These are phyloP conservation scores for Chalaropsis ovoidea DNA, from an alignment of 2,329 filamentous ascomycete genomes.

Conservation along the genomic window DNA sequence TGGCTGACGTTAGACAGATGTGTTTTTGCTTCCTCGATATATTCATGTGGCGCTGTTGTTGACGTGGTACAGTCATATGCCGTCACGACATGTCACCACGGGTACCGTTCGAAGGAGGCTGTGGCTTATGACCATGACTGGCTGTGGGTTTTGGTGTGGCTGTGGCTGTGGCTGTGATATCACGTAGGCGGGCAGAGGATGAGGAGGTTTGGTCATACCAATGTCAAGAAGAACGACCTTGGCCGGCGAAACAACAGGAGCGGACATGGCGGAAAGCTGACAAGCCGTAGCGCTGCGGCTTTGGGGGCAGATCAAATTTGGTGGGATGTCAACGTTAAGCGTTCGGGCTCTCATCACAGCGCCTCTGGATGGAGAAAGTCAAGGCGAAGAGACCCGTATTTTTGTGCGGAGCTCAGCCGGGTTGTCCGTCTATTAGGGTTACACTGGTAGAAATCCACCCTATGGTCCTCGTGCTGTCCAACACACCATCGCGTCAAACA, in stretches of 20 bases:
- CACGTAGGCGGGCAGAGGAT: background rate
- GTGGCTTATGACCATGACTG: no score
- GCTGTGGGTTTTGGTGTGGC: no score
- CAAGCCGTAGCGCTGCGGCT: background rate
- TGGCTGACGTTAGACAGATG: conserved; percentile 32
- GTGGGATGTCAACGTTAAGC: background rate
- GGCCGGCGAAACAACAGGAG: conserved; percentile 27
- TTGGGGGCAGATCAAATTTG: no score
- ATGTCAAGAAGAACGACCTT: conserved; percentile 49
- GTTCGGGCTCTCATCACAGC: background rate
- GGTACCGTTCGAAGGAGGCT: no score
- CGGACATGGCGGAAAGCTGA: background rate
- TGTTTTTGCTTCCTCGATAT: conserved; percentile 7
- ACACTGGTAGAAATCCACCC: background rate
- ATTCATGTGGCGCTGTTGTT: no score
- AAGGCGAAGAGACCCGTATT: background rate
- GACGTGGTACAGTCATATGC: no score
- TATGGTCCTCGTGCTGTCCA: background rate
- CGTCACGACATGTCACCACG: no score
- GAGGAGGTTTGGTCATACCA: conserved; percentile 37
- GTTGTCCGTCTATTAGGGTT: background rate
- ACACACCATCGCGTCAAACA: background rate
- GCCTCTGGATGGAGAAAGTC: background rate
- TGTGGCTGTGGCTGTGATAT: background rate
- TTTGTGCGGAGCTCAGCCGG: background rate